Conservation (phyloP, 306 rosid genomes). For the Spatholobus suberectus region DNA sequence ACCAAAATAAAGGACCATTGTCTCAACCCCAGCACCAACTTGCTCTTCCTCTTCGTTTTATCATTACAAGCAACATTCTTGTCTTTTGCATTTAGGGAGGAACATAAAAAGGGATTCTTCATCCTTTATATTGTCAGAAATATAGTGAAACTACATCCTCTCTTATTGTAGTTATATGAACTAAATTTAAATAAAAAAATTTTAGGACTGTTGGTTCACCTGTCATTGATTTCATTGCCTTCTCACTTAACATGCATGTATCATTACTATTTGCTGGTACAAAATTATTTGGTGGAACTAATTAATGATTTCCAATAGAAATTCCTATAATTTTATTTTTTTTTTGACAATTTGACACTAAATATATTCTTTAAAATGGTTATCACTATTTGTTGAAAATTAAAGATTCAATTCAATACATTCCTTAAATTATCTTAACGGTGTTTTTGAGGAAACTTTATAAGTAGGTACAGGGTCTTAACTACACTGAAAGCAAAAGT, state of each 20-base stretch:
- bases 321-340: too few species aligned
- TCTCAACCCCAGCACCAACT: slow-evolving; percentile 39
- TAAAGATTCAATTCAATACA: not conserved
- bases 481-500: not conserved
- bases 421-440: not conserved
- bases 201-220: too few species aligned
- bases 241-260: not conserved
- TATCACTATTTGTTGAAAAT: not conserved
- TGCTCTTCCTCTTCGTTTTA: slow-evolving; percentile 45
- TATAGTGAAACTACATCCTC: too few species aligned
- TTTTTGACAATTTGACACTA: too few species aligned
- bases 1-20: too few species aligned
- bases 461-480: not conserved
- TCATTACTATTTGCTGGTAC: too few species aligned
- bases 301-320: too few species aligned
- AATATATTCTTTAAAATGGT: too few species aligned
- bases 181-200: not conserved
- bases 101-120: slow-evolving; percentile 44
- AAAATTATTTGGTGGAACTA: too few species aligned
- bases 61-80: not conserved
- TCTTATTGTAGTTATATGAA: not conserved
- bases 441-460: not conserved
- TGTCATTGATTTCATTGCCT: too few species aligned
- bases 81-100: slow-evolving; percentile 23
- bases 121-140: not conserved